Evolutionary conservation across 1,284 basidiomycete genomes (phyloP).

Genomic region (Pholiota adiposa): DNA sequence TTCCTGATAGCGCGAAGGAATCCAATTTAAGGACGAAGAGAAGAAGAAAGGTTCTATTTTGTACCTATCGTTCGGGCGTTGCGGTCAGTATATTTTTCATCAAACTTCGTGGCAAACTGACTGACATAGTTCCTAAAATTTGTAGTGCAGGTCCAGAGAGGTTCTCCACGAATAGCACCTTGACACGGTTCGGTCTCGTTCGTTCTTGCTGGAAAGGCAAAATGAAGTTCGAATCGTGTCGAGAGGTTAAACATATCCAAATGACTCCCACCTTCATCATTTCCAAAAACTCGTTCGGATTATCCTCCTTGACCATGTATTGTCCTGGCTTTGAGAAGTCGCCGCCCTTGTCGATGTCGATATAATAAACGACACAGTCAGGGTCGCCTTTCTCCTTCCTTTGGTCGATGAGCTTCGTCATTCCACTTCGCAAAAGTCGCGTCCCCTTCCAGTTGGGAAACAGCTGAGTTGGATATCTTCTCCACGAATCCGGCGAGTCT

Average conservation of each 20-base stretch:
- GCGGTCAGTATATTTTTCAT: constrained; percentile 32
- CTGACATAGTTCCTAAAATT: constrained; percentile 52
- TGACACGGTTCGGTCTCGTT: constrained; percentile 33
- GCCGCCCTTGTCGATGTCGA: constrained; percentile 38
- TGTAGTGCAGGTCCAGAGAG: constrained; percentile 48
- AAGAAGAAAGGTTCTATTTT: constrained; percentile 54
- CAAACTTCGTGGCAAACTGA: not conserved
- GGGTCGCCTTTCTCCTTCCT: constrained; percentile 17
- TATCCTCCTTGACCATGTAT: constrained; percentile 16
- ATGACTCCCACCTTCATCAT: constrained; percentile 17
- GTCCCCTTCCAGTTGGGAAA: constrained; percentile 47
- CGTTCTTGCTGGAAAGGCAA: constrained; percentile 16
- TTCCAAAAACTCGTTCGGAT: constrained; percentile 36
- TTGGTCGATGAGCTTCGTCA: constrained; percentile 30
- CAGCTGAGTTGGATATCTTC: constrained; percentile 40
- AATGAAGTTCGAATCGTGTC: not conserved
- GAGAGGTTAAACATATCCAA: not conserved
- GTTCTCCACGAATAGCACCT: constrained; percentile 49
- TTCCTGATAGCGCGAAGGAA: constrained; percentile 49
- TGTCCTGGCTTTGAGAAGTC: constrained; percentile 27
- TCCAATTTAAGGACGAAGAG: constrained; percentile 48
- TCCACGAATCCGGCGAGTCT: constrained; percentile 4
- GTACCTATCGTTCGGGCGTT: constrained; percentile 33
- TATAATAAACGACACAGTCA: constrained; percentile 36
- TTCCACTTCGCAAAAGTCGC: constrained; percentile 40